These are phyloP conservation scores for Mariannaea sp. DNA, from an alignment of 2,329 filamentous ascomycete genomes.

Conservation along the genomic window DNA sequence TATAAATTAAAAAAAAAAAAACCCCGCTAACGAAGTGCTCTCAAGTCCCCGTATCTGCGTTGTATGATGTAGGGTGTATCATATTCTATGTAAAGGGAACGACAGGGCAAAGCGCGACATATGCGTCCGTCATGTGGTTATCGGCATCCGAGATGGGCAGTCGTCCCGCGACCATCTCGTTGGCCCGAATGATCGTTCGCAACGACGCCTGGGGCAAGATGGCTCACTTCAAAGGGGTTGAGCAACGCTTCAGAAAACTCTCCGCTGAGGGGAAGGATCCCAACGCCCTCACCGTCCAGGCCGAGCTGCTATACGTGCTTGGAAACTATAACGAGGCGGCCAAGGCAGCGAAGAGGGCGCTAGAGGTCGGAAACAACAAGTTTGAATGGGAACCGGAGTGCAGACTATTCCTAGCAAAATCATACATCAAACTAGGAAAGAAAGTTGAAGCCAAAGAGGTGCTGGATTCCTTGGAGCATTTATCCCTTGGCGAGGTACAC, in stretches of 20 bases:
- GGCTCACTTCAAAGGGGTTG: conserved; percentile 24
- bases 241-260: conserved; percentile 40
- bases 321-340: conserved; percentile 34
- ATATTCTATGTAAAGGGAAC: conserved; percentile 23
- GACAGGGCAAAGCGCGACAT: conserved; percentile 13
- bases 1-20: too few relatives aligned
- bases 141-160: conserved; percentile 41
- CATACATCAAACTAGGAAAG: conserved; percentile 31
- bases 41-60: conserved; percentile 20
- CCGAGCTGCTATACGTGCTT: conserved; percentile 34
- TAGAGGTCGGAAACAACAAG: conserved; percentile 19
- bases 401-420: conserved; percentile 34
- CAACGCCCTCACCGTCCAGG: conserved; percentile 44
- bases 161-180: conserved; percentile 39
- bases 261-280: conserved; percentile 39
- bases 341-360: conserved; percentile 33
- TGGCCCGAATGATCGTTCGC: conserved; percentile 31
- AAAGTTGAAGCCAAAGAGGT: conserved; percentile 31
- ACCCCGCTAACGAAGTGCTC: conserved; percentile 22
- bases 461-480: conserved; percentile 31
- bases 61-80: conserved; percentile 41
- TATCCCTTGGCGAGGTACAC: conserved; percentile 34
- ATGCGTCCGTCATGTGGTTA: conserved; percentile 38
- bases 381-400: conserved; percentile 40
- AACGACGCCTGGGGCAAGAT: conserved; percentile 27